phyloP scores from a whole-genome alignment of 768 basidiomycete genomes.

The Suillus decipiens region DNA sequence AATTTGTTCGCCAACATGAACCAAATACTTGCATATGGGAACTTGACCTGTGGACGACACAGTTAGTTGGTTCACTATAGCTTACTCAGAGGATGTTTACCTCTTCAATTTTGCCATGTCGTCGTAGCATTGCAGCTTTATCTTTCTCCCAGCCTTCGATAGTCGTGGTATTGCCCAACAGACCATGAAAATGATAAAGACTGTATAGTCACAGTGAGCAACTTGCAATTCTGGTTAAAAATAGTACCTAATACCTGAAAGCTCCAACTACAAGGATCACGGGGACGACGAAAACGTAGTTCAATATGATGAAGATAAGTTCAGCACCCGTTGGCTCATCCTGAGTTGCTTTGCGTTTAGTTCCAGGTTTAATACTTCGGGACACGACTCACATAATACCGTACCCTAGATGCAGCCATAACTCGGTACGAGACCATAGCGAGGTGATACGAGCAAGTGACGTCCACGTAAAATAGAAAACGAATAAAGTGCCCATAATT shows the following conservation, averaged over 20 bases:
- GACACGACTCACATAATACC: slow-evolving; percentile 53
- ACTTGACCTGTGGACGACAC: slow-evolving; percentile 61
- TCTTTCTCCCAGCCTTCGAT: slow-evolving; percentile 99
- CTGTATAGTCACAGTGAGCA: slow-evolving; percentile 43
- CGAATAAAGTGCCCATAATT: slow-evolving; percentile 90
- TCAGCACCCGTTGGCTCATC: slow-evolving; percentile 67
- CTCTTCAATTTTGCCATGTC: slow-evolving; percentile 83
- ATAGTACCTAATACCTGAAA: slow-evolving; percentile 65
- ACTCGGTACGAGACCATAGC: slow-evolving; percentile 78
- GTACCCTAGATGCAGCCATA: slow-evolving; percentile 40
- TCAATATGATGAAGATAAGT: slow-evolving; percentile 84
- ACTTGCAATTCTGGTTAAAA: slow-evolving; percentile 2
- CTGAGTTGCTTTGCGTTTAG: slow-evolving; percentile 39
- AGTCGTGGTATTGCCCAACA: slow-evolving; percentile 85
- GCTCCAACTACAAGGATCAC: slow-evolving; percentile 85
- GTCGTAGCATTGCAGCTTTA: slow-evolving; percentile 82
- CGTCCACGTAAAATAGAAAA: slow-evolving; percentile 89
- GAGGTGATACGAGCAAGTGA: slow-evolving; percentile 88
- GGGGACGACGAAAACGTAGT: slow-evolving; percentile 83
- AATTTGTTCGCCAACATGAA: background rate
- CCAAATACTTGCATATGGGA: slow-evolving; percentile 75
- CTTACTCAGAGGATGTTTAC: slow-evolving; percentile 35
- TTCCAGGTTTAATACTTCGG: background rate
- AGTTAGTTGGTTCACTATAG: slow-evolving; percentile 3
- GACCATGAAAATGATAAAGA: slow-evolving; percentile 81